A percentile compares a stretch with the other conserved stretches of the same genome.
phyloP scores from a whole-genome alignment of 2,329 filamentous ascomycete genomes.

The Emergomyces pasteurianus region DNA sequence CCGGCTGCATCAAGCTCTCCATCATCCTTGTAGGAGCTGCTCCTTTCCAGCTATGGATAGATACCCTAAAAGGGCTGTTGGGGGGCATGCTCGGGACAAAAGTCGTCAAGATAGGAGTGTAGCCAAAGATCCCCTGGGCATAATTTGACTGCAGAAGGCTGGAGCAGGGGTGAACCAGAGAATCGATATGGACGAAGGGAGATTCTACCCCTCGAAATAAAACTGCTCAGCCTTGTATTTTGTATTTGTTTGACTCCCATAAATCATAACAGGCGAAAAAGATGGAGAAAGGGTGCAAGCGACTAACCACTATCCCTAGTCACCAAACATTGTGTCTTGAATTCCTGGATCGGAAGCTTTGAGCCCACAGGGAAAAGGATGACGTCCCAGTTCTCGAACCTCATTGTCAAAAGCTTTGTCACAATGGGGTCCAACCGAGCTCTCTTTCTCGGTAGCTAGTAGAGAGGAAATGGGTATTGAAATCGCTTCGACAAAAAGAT shows the following conservation, averaged over 20 bases:
- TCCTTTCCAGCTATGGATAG: conserved; percentile 60
- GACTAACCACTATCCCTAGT: conserved; percentile 38
- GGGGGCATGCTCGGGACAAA: conserved; percentile 55
- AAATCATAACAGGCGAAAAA: conserved; percentile 5
- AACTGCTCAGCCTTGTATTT: not conserved
- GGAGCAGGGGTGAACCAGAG: conserved; percentile 22
- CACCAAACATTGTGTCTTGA: conserved; percentile 65
- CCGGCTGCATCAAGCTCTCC: conserved; percentile 43
- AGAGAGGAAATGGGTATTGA: not conserved
- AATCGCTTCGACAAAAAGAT: not conserved
- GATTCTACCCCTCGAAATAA: conserved; percentile 37
- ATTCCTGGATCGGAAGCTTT: conserved; percentile 66
- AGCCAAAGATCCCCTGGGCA: conserved; percentile 18
- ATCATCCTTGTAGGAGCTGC: conserved; percentile 49
- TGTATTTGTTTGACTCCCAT: not conserved
- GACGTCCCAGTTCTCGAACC: conserved; percentile 78
- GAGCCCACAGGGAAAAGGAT: conserved; percentile 61
- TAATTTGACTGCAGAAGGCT: conserved; percentile 11
- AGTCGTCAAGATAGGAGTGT: conserved; percentile 55
- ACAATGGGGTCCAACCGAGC: too few relatives aligned
- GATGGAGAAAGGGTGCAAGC: conserved; percentile 14
- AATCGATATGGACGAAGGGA: conserved; percentile 37
- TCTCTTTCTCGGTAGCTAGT: not conserved
- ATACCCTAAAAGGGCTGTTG: conserved; percentile 55
- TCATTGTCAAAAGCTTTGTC: conserved; percentile 42